Conservation (phyloP, 257 asterid genomes). For the Leonotis leonurus region DNA sequence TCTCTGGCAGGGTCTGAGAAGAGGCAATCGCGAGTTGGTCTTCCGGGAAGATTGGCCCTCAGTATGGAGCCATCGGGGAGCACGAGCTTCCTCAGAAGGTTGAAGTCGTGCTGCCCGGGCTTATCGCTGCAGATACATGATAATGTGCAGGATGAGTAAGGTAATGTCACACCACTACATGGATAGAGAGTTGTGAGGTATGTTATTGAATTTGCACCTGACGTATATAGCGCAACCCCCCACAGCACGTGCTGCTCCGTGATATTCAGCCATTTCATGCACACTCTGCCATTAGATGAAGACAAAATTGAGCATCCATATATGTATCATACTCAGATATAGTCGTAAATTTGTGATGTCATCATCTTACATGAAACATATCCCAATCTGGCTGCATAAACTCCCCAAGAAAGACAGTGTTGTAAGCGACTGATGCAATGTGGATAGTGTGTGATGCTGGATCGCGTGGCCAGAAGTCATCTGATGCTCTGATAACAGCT, state of each 20-base stretch:
- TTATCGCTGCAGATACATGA: constrained; percentile 54
- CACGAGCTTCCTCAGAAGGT: constrained; percentile 72
- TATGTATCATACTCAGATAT: not conserved
- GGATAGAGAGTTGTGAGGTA: not conserved
- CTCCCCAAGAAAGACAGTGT: constrained; percentile 81
- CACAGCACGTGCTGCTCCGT: constrained; percentile 87
- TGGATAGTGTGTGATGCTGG: constrained; percentile 96
- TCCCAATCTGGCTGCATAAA: constrained; percentile 99
- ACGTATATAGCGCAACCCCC: constrained; percentile 92
- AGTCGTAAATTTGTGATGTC: not conserved
- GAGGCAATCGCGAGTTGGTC: constrained; percentile 89
- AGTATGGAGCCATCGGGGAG: constrained; percentile 81
- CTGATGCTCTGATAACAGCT: constrained; percentile 82
- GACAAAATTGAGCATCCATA: not conserved
- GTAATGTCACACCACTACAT: not conserved
- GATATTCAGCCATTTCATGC: constrained; percentile 94
- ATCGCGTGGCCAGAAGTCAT: constrained; percentile 90
- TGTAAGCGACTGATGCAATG: constrained; percentile 90
- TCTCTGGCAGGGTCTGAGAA: constrained; percentile 92
- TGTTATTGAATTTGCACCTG: constrained; percentile 31
- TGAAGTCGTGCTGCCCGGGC: constrained; percentile 81
- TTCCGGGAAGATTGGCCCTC: constrained; percentile 85
- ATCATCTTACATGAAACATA: constrained; percentile 79
- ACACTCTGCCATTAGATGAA: constrained; percentile 39
- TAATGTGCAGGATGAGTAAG: constrained; percentile 6